Conservation (phyloP, 768 basidiomycete species). For the Paxillus rubicundulus region DNA sequence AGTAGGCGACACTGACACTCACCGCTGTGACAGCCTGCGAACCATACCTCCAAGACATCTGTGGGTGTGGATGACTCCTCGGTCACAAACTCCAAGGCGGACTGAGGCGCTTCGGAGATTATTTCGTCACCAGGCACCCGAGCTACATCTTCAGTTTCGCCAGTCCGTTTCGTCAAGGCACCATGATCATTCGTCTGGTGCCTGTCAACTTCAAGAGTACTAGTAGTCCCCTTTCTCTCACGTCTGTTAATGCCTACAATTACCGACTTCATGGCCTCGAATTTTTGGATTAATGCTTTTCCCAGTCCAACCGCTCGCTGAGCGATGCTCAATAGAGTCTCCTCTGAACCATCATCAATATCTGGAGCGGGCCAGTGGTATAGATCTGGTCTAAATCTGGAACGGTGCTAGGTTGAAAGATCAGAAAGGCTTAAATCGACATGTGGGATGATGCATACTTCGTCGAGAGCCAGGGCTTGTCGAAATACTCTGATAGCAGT, state of each 20-base stretch:
- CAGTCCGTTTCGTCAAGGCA: not conserved
- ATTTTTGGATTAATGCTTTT: not conserved
- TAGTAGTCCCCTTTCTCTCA: not conserved
- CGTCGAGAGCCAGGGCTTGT: conserved; percentile 76
- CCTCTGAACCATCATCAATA: conserved; percentile 30
- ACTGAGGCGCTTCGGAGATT: not conserved
- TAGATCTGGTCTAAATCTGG: conserved; percentile 61
- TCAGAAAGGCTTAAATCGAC: conserved; percentile 8
- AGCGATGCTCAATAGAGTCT: not conserved
- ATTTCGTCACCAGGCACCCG: not conserved
- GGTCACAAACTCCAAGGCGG: not conserved
- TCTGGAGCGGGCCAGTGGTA: conserved; percentile 46
- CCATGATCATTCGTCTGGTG: not conserved
- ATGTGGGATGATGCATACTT: conserved; percentile 41
- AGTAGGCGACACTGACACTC: conserved; percentile 17
- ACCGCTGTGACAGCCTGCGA: conserved; percentile 72
- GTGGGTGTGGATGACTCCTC: conserved; percentile 16
- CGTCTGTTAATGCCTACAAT: not conserved
- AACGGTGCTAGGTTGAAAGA: conserved; percentile 47
- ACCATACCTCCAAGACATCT: conserved; percentile 80
- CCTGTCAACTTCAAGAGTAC: too few relatives aligned
- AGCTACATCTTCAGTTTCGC: not conserved
- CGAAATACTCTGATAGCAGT: conserved; percentile 65
- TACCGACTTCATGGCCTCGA: not conserved
- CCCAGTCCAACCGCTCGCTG: not conserved